Conservation (phyloP, 129 eudicot species). For the Flaveria robusta region DNA sequence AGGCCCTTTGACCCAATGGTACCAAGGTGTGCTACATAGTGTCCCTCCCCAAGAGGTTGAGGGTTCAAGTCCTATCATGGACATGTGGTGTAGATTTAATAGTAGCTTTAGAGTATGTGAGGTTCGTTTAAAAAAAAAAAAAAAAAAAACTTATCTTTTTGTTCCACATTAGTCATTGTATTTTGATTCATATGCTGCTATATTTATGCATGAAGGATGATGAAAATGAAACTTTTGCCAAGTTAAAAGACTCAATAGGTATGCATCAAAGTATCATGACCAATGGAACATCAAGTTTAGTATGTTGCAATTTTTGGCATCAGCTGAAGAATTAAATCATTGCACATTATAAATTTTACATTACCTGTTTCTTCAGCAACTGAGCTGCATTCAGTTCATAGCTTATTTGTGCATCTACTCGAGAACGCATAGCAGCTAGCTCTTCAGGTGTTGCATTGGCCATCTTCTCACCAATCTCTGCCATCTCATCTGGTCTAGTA, state of each 20-base stretch:
- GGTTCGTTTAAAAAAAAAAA: no score
- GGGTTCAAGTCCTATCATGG: no score
- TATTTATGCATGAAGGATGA: not conserved
- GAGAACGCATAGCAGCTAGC: constrained; percentile 78
- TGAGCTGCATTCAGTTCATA: constrained; percentile 87
- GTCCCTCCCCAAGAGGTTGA: no score
- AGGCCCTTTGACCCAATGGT: no score
- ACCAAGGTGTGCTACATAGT: no score
- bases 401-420: constrained; percentile 71
- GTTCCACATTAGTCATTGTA: not conserved
- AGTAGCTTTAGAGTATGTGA: no score
- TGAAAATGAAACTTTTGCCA: not conserved
- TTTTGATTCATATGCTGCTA: not conserved
- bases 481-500: constrained; percentile 92
- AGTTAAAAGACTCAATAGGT: not conserved
- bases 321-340: not conserved
- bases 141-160: not conserved
- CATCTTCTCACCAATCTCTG: constrained; percentile 86
- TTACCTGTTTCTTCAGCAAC: constrained; percentile 91
- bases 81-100: no score
- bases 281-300: not conserved
- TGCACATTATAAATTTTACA: not conserved
- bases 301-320: not conserved
- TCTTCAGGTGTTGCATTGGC: constrained; percentile 94
- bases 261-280: not conserved